phyloP scores from a whole-genome alignment of 441 rosid species.

The Gossypium schwendimanii region DNA sequence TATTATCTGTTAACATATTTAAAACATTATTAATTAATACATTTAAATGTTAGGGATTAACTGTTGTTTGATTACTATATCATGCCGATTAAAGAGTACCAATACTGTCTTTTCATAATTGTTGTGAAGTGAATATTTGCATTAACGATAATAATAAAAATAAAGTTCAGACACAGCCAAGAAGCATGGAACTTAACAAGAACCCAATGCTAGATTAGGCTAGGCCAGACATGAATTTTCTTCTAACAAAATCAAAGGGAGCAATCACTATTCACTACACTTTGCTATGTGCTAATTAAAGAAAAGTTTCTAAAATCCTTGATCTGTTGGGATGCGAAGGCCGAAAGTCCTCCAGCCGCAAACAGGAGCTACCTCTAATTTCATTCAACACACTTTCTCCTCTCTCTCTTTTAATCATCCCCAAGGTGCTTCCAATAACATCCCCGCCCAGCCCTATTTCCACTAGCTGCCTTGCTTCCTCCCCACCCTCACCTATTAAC shows the following conservation, averaged over 20 bases:
- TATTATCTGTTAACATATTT: too few species aligned
- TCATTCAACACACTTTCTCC: constrained; percentile 57
- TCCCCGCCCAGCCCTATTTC: constrained; percentile 75
- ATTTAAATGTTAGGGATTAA: too few species aligned
- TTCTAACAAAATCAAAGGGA: constrained; percentile 26
- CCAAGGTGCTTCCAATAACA: constrained; percentile 70
- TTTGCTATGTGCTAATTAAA: constrained; percentile 48
- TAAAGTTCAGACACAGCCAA: not conserved
- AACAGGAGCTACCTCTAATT: constrained; percentile 42
- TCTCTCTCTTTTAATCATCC: constrained; percentile 47
- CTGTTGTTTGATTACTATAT: too few species aligned
- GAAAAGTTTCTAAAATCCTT: constrained; percentile 29
- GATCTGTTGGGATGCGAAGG: constrained; percentile 41
- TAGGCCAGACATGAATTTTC: constrained; percentile 17
- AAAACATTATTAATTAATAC: too few species aligned
- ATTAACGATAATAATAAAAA: not conserved
- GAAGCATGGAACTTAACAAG: constrained; percentile 5
- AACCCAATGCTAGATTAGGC: not conserved
- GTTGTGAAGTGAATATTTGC: constrained; percentile 7
- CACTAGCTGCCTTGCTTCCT: constrained; percentile 50
- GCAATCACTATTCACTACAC: constrained; percentile 22
- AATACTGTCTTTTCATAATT: not conserved
- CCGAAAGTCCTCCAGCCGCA: constrained; percentile 66
- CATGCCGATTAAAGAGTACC: too few species aligned
- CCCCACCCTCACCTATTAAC: constrained; percentile 61